Evolutionary conservation across 2,329 filamentous ascomycete species (phyloP).

Genomic region (Juglanconis sp.): DNA sequence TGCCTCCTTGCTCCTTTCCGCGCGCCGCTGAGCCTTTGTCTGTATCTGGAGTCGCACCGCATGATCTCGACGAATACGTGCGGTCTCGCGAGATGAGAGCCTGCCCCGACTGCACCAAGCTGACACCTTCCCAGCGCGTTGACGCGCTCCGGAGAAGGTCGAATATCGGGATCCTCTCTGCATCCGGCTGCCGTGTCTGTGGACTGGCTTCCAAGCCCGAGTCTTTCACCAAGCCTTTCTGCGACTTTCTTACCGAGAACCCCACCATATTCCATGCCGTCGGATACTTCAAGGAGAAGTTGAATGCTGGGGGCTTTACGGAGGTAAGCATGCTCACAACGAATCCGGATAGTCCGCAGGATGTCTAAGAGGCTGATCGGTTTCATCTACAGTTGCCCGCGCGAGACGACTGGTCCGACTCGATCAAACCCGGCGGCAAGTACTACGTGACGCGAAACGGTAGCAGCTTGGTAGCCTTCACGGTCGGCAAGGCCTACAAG

Average conservation of each 20-base stretch:
- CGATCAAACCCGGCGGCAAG: slow-evolving; percentile 75
- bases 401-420: slow-evolving; percentile 71
- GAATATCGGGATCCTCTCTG: not conserved
- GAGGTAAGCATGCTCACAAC: slow-evolving; percentile 45
- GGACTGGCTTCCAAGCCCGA: slow-evolving; percentile 45
- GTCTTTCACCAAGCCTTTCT: slow-evolving; percentile 78
- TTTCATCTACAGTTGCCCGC: slow-evolving; percentile 60
- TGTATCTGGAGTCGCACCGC: not conserved
- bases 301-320: slow-evolving; percentile 69
- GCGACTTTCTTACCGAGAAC: slow-evolving; percentile 82
- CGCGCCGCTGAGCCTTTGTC: not conserved
- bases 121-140: not conserved
- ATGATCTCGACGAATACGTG: too few species aligned
- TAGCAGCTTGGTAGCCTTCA: slow-evolving; percentile 81
- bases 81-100: too few species aligned
- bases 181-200: not conserved
- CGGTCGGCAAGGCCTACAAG: slow-evolving; percentile 75
- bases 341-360: too few species aligned
- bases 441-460: slow-evolving; percentile 88
- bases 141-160: not conserved
- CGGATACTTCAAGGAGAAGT: slow-evolving; percentile 69
- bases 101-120: not conserved
- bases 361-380: slow-evolving; percentile 17
- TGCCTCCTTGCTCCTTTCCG: not conserved
- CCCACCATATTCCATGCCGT: slow-evolving; percentile 94